Conservation (phyloP, 2,329 filamentous ascomycete genomes). For the Epichloe bromicola region DNA sequence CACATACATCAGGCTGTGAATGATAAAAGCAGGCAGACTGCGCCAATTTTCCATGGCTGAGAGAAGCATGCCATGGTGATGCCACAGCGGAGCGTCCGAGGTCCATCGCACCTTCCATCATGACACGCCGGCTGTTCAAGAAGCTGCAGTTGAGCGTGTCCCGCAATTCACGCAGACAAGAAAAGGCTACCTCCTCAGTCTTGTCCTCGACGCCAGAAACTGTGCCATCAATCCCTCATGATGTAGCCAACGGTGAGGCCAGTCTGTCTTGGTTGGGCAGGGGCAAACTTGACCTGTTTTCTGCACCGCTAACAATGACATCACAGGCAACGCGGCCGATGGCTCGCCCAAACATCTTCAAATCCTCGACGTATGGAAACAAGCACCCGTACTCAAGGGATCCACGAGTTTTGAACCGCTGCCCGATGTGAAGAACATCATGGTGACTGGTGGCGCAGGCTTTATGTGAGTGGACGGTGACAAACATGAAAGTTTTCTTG, state of each 20-base stretch:
- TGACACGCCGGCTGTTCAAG: constrained; percentile 8
- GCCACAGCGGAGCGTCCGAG: not conserved
- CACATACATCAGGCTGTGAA: not conserved
- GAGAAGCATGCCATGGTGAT: constrained; percentile 1
- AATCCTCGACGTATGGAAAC: constrained; percentile 55
- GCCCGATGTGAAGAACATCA: constrained; percentile 61
- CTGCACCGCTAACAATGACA: not conserved
- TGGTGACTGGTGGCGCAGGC: constrained; percentile 72
- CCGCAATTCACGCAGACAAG: not conserved
- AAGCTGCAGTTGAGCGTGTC: constrained; percentile 5
- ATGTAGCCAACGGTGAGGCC: constrained; percentile 8
- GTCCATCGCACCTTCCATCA: constrained; percentile 4
- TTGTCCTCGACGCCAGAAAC: constrained; percentile 4
- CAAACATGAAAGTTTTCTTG: not conserved
- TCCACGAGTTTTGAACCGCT: constrained; percentile 58
- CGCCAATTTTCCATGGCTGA: not conserved
- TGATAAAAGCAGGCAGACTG: not conserved
- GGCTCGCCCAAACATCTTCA: constrained; percentile 32
- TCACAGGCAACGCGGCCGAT: constrained; percentile 10
- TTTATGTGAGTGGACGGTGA: constrained; percentile 53
- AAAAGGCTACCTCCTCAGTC: not conserved
- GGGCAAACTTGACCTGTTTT: too few species aligned
- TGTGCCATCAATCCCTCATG: not conserved
- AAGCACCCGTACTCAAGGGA: constrained; percentile 56
- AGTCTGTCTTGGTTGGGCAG: not conserved